phyloP scores from a whole-genome alignment of 768 basidiomycete genomes.

The Coprinellus aureogranulatus region DNA sequence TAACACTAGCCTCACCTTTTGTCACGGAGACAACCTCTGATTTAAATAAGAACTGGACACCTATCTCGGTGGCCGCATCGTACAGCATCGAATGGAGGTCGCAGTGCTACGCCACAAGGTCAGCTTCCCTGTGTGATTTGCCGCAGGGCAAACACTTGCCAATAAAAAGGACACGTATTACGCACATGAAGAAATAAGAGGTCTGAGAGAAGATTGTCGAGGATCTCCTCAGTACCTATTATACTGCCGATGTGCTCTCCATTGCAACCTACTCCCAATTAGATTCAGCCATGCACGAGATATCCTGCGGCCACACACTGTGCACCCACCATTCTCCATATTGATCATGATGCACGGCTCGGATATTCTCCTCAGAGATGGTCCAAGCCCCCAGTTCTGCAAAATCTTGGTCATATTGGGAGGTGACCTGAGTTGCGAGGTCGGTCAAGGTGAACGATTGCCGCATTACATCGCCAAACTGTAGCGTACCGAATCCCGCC shows the following conservation, averaged over 20 bases:
- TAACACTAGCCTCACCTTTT: conserved; percentile 31
- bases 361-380: conserved; percentile 38
- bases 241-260: conserved; percentile 45
- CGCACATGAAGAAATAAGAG: conserved; percentile 43
- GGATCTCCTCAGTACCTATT: conserved; percentile 35
- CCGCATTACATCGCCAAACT: too few relatives aligned
- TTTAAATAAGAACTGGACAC: conserved; percentile 46
- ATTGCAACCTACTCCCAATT: conserved; percentile 43
- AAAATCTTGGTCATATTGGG: conserved; percentile 54
- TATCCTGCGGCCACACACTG: background rate
- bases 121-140: background rate
- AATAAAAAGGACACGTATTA: conserved; percentile 6
- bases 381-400: conserved; percentile 48
- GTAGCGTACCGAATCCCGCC: conserved; percentile 44
- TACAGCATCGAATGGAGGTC: conserved; percentile 50
- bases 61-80: conserved; percentile 43
- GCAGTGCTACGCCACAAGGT: conserved; percentile 38
- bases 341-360: conserved; percentile 30
- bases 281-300: too few relatives aligned
- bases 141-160: background rate
- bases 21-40: conserved; percentile 33
- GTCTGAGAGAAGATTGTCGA: conserved; percentile 32
- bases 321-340: conserved; percentile 4
- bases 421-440: conserved; percentile 58
- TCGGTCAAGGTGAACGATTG: too few relatives aligned